Percentiles rank a stretch among this genome's conserved stretches.
Conservation (phyloP, 2,329 filamentous ascomycete species). For the Gaeumannomyces sp. region DNA sequence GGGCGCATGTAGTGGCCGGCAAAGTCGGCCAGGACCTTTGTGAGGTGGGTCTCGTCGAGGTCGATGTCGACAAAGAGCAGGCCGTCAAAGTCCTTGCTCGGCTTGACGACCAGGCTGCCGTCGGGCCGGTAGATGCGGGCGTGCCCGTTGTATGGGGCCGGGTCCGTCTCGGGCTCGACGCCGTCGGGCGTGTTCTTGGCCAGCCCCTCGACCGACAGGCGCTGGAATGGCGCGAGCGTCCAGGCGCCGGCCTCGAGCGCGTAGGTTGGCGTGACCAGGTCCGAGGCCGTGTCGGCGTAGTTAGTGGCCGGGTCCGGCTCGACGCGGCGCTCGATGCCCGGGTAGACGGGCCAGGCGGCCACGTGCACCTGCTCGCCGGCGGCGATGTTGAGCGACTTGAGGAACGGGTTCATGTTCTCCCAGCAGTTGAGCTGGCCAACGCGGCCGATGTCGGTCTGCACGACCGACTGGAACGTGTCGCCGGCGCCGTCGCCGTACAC, state of each 20-base stretch:
- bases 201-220: constrained; percentile 40
- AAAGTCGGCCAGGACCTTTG: constrained; percentile 38
- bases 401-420: constrained; percentile 43
- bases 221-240: constrained; percentile 44
- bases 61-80: constrained; percentile 33
- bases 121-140: constrained; percentile 17
- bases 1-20: constrained; percentile 45
- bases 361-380: constrained; percentile 42
- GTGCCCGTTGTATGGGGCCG: constrained; percentile 17
- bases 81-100: constrained; percentile 15
- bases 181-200: constrained; percentile 34
- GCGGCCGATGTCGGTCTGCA: constrained; percentile 31
- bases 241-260: constrained; percentile 50
- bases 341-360: constrained; percentile 40
- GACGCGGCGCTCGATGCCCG: constrained; percentile 24
- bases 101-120: constrained; percentile 15
- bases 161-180: constrained; percentile 11
- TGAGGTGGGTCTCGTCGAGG: constrained; percentile 27
- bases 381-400: constrained; percentile 38
- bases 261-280: constrained; percentile 42
- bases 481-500: constrained; percentile 40
- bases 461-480: constrained; percentile 33
- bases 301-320: constrained; percentile 30
- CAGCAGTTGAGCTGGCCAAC: constrained; percentile 42
- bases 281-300: constrained; percentile 32